phyloP scores from a whole-genome alignment of 2,329 filamentous ascomycete genomes.

The Fusarium cyanostomum region DNA sequence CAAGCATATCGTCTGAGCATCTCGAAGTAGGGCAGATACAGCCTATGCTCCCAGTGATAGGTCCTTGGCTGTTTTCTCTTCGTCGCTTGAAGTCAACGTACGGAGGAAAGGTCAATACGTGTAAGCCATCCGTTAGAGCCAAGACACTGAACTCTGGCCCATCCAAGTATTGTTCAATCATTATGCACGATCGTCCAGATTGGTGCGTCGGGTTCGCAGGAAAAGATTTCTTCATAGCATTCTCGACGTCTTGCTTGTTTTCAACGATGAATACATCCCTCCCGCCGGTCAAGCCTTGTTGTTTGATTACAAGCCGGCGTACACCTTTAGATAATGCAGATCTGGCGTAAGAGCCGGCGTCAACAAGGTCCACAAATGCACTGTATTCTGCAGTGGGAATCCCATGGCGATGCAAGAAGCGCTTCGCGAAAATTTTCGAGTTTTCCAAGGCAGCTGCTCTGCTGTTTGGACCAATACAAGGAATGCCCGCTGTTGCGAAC shows the following conservation, averaged over 20 bases:
- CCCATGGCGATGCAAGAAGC: not conserved
- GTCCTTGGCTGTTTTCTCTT: not conserved
- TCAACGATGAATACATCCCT: not conserved
- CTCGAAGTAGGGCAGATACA: not conserved
- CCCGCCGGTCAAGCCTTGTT: not conserved
- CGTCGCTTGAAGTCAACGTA: not conserved
- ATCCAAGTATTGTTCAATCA: not conserved
- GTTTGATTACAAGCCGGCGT: not conserved
- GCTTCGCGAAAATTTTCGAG: not conserved
- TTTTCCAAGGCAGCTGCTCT: not conserved
- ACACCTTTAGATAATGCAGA: no score
- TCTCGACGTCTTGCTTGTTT: not conserved
- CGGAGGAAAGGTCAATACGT: not conserved
- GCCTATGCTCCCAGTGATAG: not conserved
- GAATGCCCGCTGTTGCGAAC: not conserved
- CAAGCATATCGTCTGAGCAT: no score
- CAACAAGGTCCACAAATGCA: not conserved
- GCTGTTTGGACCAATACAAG: not conserved
- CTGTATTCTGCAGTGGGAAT: not conserved
- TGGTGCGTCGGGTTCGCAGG: not conserved
- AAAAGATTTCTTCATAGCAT: not conserved
- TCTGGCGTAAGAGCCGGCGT: not conserved
- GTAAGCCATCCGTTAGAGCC: not conserved
- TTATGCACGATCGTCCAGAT: not conserved
- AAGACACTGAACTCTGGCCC: not conserved